phyloP scores from a whole-genome alignment of 179 eudicot genomes.

The Spinacia oleracea region DNA sequence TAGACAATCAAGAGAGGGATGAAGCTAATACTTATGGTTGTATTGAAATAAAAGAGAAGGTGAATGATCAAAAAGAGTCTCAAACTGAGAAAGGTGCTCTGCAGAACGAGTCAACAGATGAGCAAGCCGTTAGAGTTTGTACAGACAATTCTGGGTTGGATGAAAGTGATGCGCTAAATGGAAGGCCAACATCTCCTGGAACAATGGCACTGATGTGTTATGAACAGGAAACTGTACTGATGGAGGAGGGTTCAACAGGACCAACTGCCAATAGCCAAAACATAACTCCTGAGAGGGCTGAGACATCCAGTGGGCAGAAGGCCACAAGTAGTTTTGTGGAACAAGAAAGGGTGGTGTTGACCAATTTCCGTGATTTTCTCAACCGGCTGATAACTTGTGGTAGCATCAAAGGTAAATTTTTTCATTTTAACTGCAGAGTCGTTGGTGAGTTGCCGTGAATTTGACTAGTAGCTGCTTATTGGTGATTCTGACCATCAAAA shows the following conservation, averaged over 20 bases:
- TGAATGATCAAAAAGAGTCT: conserved; percentile 6
- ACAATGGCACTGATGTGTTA: conserved; percentile 44
- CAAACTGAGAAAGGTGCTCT: conserved; percentile 12
- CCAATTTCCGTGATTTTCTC: conserved; percentile 40
- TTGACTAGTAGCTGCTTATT: neutral
- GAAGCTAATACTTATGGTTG: conserved; percentile 17
- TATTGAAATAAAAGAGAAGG: conserved; percentile 18
- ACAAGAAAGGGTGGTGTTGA: conserved; percentile 49
- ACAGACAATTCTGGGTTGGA: conserved; percentile 30
- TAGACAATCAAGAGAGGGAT: conserved; percentile 22
- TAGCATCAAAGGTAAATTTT: conserved; percentile 40
- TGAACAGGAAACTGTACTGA: conserved; percentile 32
- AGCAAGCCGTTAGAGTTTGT: conserved; percentile 16
- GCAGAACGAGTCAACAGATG: conserved; percentile 14
- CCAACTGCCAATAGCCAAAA: conserved; percentile 12
- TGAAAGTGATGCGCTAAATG: conserved; percentile 30
- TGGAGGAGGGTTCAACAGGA: conserved; percentile 27
- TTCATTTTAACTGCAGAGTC: neutral
- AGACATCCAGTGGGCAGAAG: conserved; percentile 21
- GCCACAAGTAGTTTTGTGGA: conserved; percentile 36
- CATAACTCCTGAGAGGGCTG: conserved; percentile 3
- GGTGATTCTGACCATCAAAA: neutral
- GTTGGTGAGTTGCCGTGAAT: neutral
- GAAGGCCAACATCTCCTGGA: conserved; percentile 44
- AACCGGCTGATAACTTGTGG: conserved; percentile 44